Percentiles rank a stretch among this genome's conserved stretches.
These are phyloP conservation scores for Lavandula angustifolia DNA, from an alignment of 257 asterid species.

Conservation along the genomic window DNA sequence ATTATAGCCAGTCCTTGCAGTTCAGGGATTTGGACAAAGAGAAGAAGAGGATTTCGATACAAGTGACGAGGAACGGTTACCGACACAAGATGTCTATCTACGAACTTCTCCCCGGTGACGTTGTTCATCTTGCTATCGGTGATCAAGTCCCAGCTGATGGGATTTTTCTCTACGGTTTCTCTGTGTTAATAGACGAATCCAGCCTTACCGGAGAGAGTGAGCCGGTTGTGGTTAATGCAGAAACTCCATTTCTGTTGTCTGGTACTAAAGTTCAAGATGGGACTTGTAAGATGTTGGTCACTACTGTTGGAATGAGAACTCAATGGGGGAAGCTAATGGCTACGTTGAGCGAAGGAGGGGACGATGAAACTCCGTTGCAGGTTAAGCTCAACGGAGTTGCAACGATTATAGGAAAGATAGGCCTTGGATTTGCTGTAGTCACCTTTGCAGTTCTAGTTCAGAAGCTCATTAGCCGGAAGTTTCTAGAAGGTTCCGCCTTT, in stretches of 20 bases:
- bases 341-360: conserved; percentile 88
- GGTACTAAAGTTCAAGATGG: conserved; percentile 96
- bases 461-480: conserved; percentile 59
- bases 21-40: conserved; percentile 81
- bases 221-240: conserved; percentile 61
- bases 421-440: conserved; percentile 73
- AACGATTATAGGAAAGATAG: conserved; percentile 84
- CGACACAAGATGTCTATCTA: conserved; percentile 77
- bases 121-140: conserved; percentile 80
- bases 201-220: conserved; percentile 91
- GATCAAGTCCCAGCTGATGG: conserved; percentile 97
- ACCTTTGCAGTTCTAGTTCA: conserved; percentile 80
- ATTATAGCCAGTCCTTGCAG: conserved; percentile 81
- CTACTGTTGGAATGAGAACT: conserved; percentile 91
- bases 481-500: conserved; percentile 46
- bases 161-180: conserved; percentile 72
- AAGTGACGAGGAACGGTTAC: conserved; percentile 77
- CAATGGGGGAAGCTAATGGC: conserved; percentile 96
- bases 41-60: conserved; percentile 79
- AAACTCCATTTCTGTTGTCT: conserved; percentile 74
- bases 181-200: conserved; percentile 76
- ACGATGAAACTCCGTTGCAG: conserved; percentile 86
- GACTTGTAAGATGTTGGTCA: conserved; percentile 82
- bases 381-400: conserved; percentile 91
- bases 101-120: conserved; percentile 77